Evolutionary conservation across 257 asterid genomes (phyloP), one percentile per base, ranked within the genome.

Genomic region (Rauvolfia tetraphylla): DNA sequence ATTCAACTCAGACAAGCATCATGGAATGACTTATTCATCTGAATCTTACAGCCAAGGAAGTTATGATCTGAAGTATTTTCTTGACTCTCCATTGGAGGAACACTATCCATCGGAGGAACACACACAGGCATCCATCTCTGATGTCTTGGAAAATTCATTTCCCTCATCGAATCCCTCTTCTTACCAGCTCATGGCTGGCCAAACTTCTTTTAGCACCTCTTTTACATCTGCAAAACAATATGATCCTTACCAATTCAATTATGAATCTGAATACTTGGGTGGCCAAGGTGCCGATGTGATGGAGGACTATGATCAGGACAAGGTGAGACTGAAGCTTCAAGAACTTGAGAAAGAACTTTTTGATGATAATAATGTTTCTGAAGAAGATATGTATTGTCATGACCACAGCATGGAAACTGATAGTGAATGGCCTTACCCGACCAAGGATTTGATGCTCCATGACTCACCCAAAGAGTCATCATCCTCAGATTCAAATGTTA

Each of bases 311-410:
- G 88, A 90, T 76, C 91, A 85, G 74, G 92, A 87, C 39, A 80
- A 74, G 84, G 80, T 95, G 86, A 88, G 86, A 41, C 74, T 87
- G 33, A 95, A 95, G 89, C 84, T 95, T 46, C 93, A 87, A 84
- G 99, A 95, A 88, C 88, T 95, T 22, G 99, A 95, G 84, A 79
- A 85, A 77, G 99, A 81, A 12, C 99, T 95, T 75, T 88, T 87
- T 58, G 93, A 88, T 71, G 97, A 89, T 74, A 78, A 79, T 61
- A 70, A 81, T 38, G 51, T 62, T 29, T 82, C 80, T 25, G 85
- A 73, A 0, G 76, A 59, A 42, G 79, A 72, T 65, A 38, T 63
- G 33, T 63, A 56, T 58, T 51, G 74, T 49, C 78, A 38, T 67
- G 71, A 61, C 71, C 81, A 78, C 51, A 68, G 78, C 51, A 87